A percentile compares a stretch with the other conserved stretches of the same genome.
Evolutionary conservation across 208 protist species (phyloP).

Genomic region (Crithidia acanthocephali): DNA sequence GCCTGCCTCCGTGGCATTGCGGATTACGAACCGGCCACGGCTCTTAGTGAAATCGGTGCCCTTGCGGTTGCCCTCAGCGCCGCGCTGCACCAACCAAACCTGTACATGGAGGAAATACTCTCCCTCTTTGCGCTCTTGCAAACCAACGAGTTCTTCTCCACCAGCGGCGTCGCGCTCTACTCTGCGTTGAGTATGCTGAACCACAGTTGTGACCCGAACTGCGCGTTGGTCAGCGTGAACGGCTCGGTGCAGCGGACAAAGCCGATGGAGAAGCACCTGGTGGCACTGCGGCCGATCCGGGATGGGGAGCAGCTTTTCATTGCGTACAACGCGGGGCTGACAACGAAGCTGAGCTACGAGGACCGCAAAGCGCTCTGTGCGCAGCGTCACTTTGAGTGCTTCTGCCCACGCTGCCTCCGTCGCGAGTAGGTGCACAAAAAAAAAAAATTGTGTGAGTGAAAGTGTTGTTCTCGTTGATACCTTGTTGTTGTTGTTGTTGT

Average conservation of each 20-base stretch:
- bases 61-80: conserved; percentile 66
- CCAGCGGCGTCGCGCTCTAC: conserved; percentile 70
- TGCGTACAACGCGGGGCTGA: conserved; percentile 82
- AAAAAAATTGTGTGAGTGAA: background rate
- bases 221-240: conserved; percentile 47
- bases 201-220: conserved; percentile 91
- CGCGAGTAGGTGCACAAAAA: conserved; percentile 31
- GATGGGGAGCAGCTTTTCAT: conserved; percentile 90
- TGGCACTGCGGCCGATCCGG: conserved; percentile 69
- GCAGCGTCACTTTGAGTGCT: conserved; percentile 90
- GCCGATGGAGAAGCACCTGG: conserved; percentile 41
- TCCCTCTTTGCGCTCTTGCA: conserved; percentile 86
- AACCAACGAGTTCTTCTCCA: conserved; percentile 81
- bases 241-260: conserved; percentile 6
- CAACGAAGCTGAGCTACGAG: conserved; percentile 66
- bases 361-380: conserved; percentile 78
- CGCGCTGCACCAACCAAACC: conserved; percentile 69
- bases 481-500: no score
- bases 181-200: conserved; percentile 77
- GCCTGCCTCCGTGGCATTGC: conserved; percentile 59
- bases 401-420: conserved; percentile 78
- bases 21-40: conserved; percentile 78
- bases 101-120: conserved; percentile 89
- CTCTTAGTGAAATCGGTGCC: conserved; percentile 75
- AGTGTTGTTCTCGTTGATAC: no score